Conservation (phyloP, 805 yeast genomes). For the Kregervanrija fluxuum region DNA sequence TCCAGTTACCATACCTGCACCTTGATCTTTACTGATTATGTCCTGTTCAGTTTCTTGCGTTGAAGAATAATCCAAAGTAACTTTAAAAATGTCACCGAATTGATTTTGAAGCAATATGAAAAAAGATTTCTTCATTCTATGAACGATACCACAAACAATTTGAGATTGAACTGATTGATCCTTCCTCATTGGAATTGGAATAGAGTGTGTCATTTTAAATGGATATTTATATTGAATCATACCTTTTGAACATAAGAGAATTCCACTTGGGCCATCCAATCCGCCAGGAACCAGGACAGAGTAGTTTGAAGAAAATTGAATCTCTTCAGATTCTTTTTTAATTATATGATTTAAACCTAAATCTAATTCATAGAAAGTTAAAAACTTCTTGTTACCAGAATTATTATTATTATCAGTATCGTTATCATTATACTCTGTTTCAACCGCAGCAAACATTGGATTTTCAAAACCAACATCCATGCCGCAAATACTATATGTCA, state of each 20-base stretch:
- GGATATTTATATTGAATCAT: conserved; percentile 44
- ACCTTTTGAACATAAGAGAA: conserved; percentile 55
- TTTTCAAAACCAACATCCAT: conserved; percentile 76
- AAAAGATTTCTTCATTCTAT: conserved; percentile 53
- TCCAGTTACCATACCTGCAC: conserved; percentile 29
- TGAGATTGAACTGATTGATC: conserved; percentile 9
- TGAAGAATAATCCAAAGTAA: conserved; percentile 42
- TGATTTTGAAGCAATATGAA: conserved; percentile 66
- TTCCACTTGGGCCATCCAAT: conserved; percentile 63
- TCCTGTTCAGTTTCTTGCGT: conserved; percentile 30
- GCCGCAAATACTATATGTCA: conserved; percentile 50
- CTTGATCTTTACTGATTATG: not conserved
- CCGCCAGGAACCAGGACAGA: conserved; percentile 69
- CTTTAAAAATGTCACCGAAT: conserved; percentile 69
- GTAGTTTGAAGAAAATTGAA: conserved; percentile 38
- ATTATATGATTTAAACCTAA: conserved; percentile 76
- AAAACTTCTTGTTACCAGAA: conserved; percentile 13
- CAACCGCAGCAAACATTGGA: conserved; percentile 80
- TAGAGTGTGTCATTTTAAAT: conserved; percentile 24
- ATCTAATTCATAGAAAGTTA: conserved; percentile 77
- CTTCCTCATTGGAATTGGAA: conserved; percentile 52
- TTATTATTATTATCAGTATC: conserved; percentile 21
- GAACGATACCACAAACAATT: conserved; percentile 56
- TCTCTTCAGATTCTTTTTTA: conserved; percentile 36
- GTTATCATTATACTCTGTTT: conserved; percentile 41